These are phyloP conservation scores for Geum urbanum DNA, from an alignment of 306 rosid species.

Conservation along the genomic window DNA sequence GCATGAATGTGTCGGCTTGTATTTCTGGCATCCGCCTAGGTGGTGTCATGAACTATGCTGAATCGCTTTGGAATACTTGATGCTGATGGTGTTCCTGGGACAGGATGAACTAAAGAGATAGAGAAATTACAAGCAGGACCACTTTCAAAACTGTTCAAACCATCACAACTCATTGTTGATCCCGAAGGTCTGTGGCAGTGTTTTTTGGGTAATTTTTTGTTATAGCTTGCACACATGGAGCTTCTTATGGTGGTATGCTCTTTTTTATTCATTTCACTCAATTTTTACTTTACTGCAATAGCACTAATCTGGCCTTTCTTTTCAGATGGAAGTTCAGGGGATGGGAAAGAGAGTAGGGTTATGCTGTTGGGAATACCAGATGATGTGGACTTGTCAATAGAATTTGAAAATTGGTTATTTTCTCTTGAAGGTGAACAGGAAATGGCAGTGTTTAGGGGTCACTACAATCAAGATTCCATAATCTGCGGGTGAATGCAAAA, in stretches of 20 bases:
- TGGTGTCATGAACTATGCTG: conserved; percentile 95
- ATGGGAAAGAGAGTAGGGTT: conserved; percentile 44
- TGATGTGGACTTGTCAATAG: conserved; percentile 68
- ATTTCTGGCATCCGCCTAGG: conserved; percentile 84
- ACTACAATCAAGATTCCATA: conserved; percentile 54
- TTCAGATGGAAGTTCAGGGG: conserved; percentile 40
- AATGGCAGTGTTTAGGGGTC: conserved; percentile 71
- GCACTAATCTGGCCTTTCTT: conserved; percentile 17
- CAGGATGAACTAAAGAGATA: conserved; percentile 61
- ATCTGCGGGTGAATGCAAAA: conserved; percentile 64
- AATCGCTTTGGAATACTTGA: conserved; percentile 89
- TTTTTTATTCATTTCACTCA: background rate
- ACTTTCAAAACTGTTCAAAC: conserved; percentile 69
- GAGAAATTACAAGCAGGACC: conserved; percentile 83
- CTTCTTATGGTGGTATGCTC: conserved; percentile 5
- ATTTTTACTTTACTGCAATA: background rate
- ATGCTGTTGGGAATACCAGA: conserved; percentile 74
- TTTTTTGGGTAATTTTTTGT: conserved; percentile 22
- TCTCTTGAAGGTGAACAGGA: conserved; percentile 90
- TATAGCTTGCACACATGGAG: conserved; percentile 11
- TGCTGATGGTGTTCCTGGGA: conserved; percentile 90
- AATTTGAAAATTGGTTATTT: conserved; percentile 85
- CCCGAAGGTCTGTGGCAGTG: conserved; percentile 45
- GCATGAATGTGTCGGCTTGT: conserved; percentile 77
- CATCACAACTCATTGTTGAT: conserved; percentile 43